These are phyloP conservation scores for Suillus tomentosus DNA, from an alignment of 768 basidiomycete species.

Conservation along the genomic window DNA sequence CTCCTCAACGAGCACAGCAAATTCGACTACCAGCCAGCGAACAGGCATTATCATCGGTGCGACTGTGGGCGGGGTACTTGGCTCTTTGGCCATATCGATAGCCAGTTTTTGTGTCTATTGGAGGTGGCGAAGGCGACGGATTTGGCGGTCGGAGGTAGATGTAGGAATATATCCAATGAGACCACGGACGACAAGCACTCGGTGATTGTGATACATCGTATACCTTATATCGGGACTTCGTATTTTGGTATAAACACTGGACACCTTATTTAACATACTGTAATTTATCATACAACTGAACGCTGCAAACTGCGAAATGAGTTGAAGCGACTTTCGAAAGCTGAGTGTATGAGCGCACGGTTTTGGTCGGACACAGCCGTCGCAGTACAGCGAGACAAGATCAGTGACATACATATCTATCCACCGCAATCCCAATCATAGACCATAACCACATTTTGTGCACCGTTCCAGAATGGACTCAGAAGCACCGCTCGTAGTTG, in stretches of 20 bases:
- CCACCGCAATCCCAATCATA: constrained; percentile 3
- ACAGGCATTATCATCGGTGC: constrained; percentile 20
- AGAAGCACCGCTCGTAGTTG: constrained; percentile 68
- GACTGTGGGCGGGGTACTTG: constrained; percentile 18
- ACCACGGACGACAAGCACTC: neutral
- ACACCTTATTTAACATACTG: neutral
- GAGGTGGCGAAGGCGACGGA: constrained; percentile 12
- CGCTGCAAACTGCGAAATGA: neutral
- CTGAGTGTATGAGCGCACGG: too few relatives aligned
- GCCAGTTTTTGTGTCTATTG: constrained; percentile 13
- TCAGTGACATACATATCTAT: constrained; percentile 9
- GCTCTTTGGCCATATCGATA: constrained; percentile 17
- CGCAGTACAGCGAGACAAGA: neutral
- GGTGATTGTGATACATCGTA: constrained; percentile 7
- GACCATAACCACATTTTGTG: neutral
- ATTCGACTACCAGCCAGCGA: constrained; percentile 5
- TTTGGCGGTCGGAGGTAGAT: neutral
- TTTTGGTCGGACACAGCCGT: constrained; percentile 3
- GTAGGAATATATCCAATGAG: neutral
- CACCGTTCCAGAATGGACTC: constrained; percentile 26
- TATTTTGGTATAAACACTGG: neutral
- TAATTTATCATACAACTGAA: neutral
- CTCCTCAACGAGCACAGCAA: constrained; percentile 14
- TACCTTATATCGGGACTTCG: constrained; percentile 2
- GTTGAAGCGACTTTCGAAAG: neutral